Conservation (phyloP, 2,329 filamentous ascomycete species). For the Aspergillus texensis region DNA sequence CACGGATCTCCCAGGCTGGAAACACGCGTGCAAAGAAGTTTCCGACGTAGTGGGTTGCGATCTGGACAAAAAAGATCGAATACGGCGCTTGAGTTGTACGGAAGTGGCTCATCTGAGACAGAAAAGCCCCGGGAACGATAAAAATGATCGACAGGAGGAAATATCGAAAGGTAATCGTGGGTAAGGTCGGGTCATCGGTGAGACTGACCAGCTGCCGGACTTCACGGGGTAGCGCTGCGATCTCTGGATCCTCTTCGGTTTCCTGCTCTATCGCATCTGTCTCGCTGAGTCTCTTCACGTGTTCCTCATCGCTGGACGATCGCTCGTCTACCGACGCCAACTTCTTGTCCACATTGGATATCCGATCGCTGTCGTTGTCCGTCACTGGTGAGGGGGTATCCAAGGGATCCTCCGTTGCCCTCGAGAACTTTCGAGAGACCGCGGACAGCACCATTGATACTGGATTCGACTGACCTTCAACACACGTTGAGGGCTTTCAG, state of each 20-base stretch:
- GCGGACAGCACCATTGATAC: background rate
- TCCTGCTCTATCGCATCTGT: slow-evolving; percentile 27
- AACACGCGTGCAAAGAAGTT: slow-evolving; percentile 56
- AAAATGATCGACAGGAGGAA: slow-evolving; percentile 59
- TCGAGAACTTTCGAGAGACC: background rate
- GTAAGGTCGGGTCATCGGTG: slow-evolving; percentile 58
- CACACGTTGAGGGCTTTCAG: background rate
- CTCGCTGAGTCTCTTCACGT: slow-evolving; percentile 11
- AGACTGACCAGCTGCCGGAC: slow-evolving; percentile 62
- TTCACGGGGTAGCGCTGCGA: slow-evolving; percentile 57
- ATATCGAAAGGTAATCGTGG: slow-evolving; percentile 63
- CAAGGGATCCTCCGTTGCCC: background rate
- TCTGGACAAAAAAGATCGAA: slow-evolving; percentile 65
- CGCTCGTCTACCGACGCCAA: background rate
- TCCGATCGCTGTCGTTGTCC: background rate
- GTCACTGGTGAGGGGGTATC: background rate
- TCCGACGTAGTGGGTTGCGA: slow-evolving; percentile 58
- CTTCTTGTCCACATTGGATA: background rate
- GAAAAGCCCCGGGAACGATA: slow-evolving; percentile 59
- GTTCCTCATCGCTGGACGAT: slow-evolving; percentile 20
- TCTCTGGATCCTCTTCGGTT: slow-evolving; percentile 52
- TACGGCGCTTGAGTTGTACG: slow-evolving; percentile 62
- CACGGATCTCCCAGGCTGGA: slow-evolving; percentile 50
- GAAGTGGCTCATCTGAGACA: slow-evolving; percentile 60
- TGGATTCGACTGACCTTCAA: background rate